Conservation (phyloP, 371 early-diverging fungal genomes). For the Saksenaea vasiformis region DNA sequence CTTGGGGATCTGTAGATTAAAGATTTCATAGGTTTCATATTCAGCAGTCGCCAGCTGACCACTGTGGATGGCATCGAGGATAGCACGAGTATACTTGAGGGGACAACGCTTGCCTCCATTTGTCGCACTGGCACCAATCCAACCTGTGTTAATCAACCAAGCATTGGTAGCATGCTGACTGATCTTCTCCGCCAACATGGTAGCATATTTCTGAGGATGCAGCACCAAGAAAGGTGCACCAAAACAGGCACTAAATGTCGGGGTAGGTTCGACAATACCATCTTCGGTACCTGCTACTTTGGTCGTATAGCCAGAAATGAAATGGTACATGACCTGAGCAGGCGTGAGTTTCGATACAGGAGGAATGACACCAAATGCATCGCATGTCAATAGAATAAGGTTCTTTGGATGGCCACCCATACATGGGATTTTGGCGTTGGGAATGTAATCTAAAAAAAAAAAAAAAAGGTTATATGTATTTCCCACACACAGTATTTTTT, state of each 20-base stretch:
- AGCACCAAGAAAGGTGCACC: slow-evolving; percentile 95
- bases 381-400: slow-evolving; percentile 94
- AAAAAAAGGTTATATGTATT: not conserved
- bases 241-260: slow-evolving; percentile 94
- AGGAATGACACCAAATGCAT: slow-evolving; percentile 95
- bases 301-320: slow-evolving; percentile 88
- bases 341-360: slow-evolving; percentile 90
- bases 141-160: slow-evolving; percentile 97
- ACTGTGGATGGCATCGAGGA: slow-evolving; percentile 94
- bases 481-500: not conserved
- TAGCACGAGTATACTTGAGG: slow-evolving; percentile 93
- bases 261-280: slow-evolving; percentile 89
- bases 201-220: slow-evolving; percentile 94
- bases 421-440: slow-evolving; percentile 93
- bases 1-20: slow-evolving; percentile 87
- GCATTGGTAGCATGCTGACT: slow-evolving; percentile 81
- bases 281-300: slow-evolving; percentile 96
- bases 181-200: slow-evolving; percentile 95
- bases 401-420: slow-evolving; percentile 91
- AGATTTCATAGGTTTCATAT: slow-evolving; percentile 80
- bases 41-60: slow-evolving; percentile 86
- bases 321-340: slow-evolving; percentile 95
- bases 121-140: slow-evolving; percentile 92
- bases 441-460: slow-evolving; percentile 73
- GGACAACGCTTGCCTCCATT: slow-evolving; percentile 82